phyloP scores from a whole-genome alignment of 2,329 filamentous ascomycete genomes.

The Claviceps maximensis region DNA sequence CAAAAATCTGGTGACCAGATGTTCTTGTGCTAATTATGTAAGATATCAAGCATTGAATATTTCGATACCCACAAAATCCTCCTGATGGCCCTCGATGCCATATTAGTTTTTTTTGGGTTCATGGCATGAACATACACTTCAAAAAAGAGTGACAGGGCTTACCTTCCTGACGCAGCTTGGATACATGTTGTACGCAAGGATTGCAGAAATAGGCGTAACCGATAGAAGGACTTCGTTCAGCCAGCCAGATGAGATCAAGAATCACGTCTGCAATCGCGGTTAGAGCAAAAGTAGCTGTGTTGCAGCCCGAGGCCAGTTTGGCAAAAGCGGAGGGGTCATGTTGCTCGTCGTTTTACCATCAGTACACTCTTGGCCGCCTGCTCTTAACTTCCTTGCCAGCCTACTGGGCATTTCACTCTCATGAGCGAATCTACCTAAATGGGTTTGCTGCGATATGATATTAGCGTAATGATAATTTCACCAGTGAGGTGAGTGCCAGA shows the following conservation, averaged over 20 bases:
- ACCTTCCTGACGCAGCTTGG: conserved; percentile 67
- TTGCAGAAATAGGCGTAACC: conserved; percentile 69
- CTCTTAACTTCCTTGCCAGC: conserved; percentile 2
- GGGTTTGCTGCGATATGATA: conserved; percentile 6
- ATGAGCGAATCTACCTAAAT: conserved; percentile 5
- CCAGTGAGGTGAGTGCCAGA: background rate
- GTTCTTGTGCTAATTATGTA: conserved; percentile 52
- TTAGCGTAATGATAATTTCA: no score
- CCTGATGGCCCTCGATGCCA: conserved; percentile 30
- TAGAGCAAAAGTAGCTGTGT: background rate
- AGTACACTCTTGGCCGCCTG: conserved; percentile 5
- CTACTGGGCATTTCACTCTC: conserved; percentile 6
- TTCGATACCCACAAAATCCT: conserved; percentile 89
- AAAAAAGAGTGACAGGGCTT: conserved; percentile 4
- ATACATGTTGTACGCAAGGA: conserved; percentile 61
- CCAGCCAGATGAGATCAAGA: conserved; percentile 47
- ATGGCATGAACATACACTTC: background rate
- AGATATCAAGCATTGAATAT: conserved; percentile 82
- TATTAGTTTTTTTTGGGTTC: background rate
- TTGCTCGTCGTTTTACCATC: conserved; percentile 1
- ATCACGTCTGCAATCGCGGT: conserved; percentile 35
- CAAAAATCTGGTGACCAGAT: conserved; percentile 47
- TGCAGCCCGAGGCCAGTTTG: background rate
- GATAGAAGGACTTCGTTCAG: conserved; percentile 48
- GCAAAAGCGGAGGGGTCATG: background rate